Evolutionary conservation across 2,329 filamentous ascomycete species (phyloP).

Genomic region (Diaporthe sp.): DNA sequence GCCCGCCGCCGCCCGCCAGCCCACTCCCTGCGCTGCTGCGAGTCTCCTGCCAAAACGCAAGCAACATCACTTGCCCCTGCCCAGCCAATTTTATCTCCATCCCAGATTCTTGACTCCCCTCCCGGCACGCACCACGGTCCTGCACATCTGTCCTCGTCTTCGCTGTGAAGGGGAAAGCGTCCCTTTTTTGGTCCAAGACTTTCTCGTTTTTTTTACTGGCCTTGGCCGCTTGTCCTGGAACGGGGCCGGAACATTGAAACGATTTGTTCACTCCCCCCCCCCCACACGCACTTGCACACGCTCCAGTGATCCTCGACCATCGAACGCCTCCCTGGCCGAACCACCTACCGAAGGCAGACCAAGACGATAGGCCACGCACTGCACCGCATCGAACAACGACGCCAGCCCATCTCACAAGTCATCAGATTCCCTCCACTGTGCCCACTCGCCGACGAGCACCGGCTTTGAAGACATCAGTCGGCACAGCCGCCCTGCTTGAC

Average conservation of each 20-base stretch:
- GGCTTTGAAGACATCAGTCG: not conserved
- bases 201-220: conserved; percentile 2
- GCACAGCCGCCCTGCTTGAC: conserved; percentile 1
- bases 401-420: not conserved
- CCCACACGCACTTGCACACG: not conserved
- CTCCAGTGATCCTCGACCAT: conserved; percentile 24
- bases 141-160: conserved; percentile 24
- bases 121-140: conserved; percentile 4
- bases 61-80: conserved; percentile 22
- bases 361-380: conserved; percentile 11
- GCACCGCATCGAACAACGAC: conserved; percentile 23
- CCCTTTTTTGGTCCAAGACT: conserved; percentile 7
- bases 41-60: conserved; percentile 14
- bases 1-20: not conserved
- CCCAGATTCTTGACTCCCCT: conserved; percentile 28
- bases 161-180: conserved; percentile 20
- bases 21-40: conserved; percentile 11
- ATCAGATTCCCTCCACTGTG: not conserved
- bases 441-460: not conserved
- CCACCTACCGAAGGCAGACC: not conserved
- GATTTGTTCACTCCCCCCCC: conserved; percentile 19
- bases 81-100: conserved; percentile 29
- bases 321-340: conserved; percentile 20
- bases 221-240: conserved; percentile 23
- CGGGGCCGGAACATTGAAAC: conserved; percentile 26